Base-by-base conservation (phyloP, 1,284 basidiomycete genomes). In the Xerocomus minutiporus region DNA sequence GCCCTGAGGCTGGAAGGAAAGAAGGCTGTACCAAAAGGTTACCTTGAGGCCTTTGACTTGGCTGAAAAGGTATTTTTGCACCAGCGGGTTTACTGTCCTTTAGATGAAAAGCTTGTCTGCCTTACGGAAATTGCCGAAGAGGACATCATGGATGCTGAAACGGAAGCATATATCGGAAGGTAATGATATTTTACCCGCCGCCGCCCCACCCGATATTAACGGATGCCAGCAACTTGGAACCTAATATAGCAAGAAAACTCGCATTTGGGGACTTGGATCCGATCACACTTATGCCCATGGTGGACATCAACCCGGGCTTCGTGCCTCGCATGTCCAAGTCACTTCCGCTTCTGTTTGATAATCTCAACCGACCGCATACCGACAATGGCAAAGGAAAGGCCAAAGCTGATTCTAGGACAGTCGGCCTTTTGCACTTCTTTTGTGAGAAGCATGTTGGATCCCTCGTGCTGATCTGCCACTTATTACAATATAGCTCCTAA, bases 41-140 rank as follows among this genome's bases (percentile, higher is more conserved):
- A 97, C 70, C 72, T 86, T 34, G 75, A 82, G 48, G 78, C 83
- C n/a, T 91, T 86, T 68, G 69, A 72, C 55, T 66, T 87, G 48
- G 95, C 97, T 8, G 95, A 99, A 70, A 86, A 88, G 56, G 96
- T 94, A 29, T 99, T 99, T 69, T 73, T 93, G 45, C 87, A 98
- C 70, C 97, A 99, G 68, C 79, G 94, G 46, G 94, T 99, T 41
- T 99, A 88, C 67, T 88, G 93, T 69, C 93, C 96, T 0, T 61
- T 72, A 15, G 59, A 73, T 32, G 76, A 84, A 65, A 73, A 70
- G 47, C 73, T 97, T 12, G 85, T 92, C 0, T 81, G 89, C 63
- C 72, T 97, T 48, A 82, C 77, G 28, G 79, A 83, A 1, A 68
- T 82, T 9, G 73, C 80, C 6, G 72, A 76, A 2, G 78, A 75